phyloP scores from a whole-genome alignment of 2,329 filamentous ascomycete genomes.

The Neophaeococcomyces aloes region DNA sequence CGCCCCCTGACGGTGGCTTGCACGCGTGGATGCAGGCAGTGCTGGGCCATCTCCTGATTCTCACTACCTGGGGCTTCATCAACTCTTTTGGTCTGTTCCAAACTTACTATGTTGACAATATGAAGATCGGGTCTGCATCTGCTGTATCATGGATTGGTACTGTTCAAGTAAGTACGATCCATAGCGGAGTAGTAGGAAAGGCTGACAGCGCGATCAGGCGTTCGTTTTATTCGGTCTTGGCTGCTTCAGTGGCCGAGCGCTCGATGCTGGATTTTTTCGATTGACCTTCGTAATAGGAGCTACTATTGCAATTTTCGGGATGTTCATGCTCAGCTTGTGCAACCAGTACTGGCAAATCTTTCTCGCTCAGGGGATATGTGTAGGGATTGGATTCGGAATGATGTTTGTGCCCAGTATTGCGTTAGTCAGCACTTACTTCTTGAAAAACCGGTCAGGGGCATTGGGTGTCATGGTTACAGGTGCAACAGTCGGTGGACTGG shows the following conservation, averaged over 20 bases:
- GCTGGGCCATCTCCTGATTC: slow-evolving; percentile 43
- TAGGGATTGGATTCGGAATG: slow-evolving; percentile 46
- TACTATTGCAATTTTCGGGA: slow-evolving; percentile 35
- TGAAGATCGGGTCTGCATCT: slow-evolving; percentile 33
- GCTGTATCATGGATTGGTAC: slow-evolving; percentile 45
- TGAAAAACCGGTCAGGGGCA: slow-evolving; percentile 47
- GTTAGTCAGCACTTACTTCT: slow-evolving; percentile 52
- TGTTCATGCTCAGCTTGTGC: slow-evolving; percentile 42
- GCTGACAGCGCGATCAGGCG: slow-evolving; percentile 16
- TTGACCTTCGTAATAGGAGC: slow-evolving; percentile 34
- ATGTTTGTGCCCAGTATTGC: slow-evolving; percentile 46
- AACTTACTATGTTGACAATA: slow-evolving; percentile 38
- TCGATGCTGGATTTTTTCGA: slow-evolving; percentile 43
- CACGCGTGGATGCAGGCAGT: slow-evolving; percentile 47
- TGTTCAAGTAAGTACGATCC: slow-evolving; percentile 28
- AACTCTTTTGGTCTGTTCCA: slow-evolving; percentile 49
- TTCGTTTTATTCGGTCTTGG: slow-evolving; percentile 42
- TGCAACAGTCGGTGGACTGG: slow-evolving; percentile 50
- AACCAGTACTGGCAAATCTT: slow-evolving; percentile 42
- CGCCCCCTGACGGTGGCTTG: slow-evolving; percentile 41
- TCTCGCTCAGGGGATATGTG: slow-evolving; percentile 45
- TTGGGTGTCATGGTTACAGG: slow-evolving; percentile 51
- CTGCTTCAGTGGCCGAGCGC: slow-evolving; percentile 41
- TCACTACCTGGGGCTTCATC: slow-evolving; percentile 48
- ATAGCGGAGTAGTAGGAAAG: too few species aligned